Evolutionary conservation across 169 alveolate species (phyloP), one percentile per base, ranked within the genome.

Genomic region (Babesia sp.): DNA sequence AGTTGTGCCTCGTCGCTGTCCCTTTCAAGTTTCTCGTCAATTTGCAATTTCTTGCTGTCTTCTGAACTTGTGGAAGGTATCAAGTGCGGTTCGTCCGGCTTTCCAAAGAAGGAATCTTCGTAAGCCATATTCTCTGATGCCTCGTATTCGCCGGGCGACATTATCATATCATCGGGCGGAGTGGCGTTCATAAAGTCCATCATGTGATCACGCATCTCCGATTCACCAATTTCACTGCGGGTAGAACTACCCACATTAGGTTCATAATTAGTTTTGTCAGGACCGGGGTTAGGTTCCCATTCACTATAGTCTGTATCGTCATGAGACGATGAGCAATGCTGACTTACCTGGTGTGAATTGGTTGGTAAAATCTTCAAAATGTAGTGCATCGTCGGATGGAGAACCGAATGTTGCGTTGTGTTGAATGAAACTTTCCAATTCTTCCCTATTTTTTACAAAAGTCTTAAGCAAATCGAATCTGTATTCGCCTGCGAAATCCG

Each of bases 401-500:
- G n/a, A 26, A 53, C 42, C 42, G 44, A 61, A 79, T 34, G 70
- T 50, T 14, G 67, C 33, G 34, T 57, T 39, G 77, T 61, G 31
- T 20, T 69, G 69, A 5, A 79, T 68, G 63, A 54, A 71, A 28
- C 44, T 29, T 22, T 79, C 83, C 48, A 79, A 34, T 28, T 70
- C 76, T 1, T 69, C 83, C 57, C 60, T 79, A 33, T 71, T 31
- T 54, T 61, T 39, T 7, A 69, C 58, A n/a, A 33, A 79, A 11
- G 82, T 79, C 41, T 42, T 71, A 11, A 79, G 55, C 39, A 66
- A 39, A 29, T 79, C 60, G 61, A 70, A 79, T 56, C 87, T 28
- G 63, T 79, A 79, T 31, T 79, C 87, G 31, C 83, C 81, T 14
- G 74, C 63, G 29, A 79, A 79, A 18, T 79, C 83, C 1, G 58